These are phyloP conservation scores for Erysimum cheiri DNA, from an alignment of 441 rosid species.

Conservation along the genomic window DNA sequence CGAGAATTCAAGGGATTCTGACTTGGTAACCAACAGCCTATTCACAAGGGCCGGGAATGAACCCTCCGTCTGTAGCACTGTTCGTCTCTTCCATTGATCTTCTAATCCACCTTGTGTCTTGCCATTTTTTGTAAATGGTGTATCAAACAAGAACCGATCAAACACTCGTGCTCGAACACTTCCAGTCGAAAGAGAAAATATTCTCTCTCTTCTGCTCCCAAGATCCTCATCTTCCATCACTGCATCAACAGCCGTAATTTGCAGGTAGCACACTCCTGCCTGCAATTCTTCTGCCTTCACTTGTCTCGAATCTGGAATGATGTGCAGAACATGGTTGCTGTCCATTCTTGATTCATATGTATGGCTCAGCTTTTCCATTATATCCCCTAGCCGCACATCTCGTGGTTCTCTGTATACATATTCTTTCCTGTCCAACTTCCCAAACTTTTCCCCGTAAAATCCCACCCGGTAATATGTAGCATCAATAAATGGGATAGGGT, in stretches of 20 bases:
- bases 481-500: conserved; percentile 94
- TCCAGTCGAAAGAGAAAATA: conserved; percentile 94
- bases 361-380: conserved; percentile 99
- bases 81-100: conserved; percentile 99
- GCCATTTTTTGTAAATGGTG: conserved; percentile 98
- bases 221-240: conserved; percentile 99
- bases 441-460: conserved; percentile 90
- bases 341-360: conserved; percentile 96
- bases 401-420: conserved; percentile 97
- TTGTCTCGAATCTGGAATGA: conserved; percentile 95
- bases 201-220: conserved; percentile 97
- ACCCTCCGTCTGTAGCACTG: conserved; percentile 92
- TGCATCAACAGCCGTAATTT: conserved; percentile 97
- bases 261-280: conserved; percentile 94
- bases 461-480: conserved; percentile 99
- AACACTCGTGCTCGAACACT: conserved; percentile 94
- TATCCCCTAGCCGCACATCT: conserved; percentile 98
- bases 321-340: conserved; percentile 81
- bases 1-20: conserved; percentile 97
- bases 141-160: conserved; percentile 97
- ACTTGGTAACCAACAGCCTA: conserved; percentile 85
- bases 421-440: conserved; percentile 87
- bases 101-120: conserved; percentile 98
- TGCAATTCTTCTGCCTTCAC: conserved; percentile 97
- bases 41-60: conserved; percentile 99